Conservation (phyloP, 352 stramenopile genomes). For the Phytophthora aleatoria region DNA sequence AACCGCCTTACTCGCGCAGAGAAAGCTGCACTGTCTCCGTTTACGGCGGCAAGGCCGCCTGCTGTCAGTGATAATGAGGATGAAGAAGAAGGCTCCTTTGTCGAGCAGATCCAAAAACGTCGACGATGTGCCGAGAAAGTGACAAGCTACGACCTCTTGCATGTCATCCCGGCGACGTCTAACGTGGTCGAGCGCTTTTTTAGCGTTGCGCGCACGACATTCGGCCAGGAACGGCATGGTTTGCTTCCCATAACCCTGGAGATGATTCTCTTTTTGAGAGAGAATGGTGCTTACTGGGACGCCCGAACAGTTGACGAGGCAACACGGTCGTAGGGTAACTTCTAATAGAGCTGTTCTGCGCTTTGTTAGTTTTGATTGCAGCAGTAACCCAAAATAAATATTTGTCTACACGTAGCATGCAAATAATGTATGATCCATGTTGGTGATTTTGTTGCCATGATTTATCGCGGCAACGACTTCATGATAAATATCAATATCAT, state of each 20-base stretch:
- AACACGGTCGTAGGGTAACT: not conserved
- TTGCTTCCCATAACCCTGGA: not conserved
- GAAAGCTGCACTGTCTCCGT: not conserved
- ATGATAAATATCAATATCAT: constrained; percentile 1
- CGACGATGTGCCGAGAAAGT: too few relatives aligned
- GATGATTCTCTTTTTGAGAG: not conserved
- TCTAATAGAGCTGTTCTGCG: not conserved
- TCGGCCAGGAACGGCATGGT: not conserved
- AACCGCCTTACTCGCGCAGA: not conserved
- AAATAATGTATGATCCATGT: not conserved
- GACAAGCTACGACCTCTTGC: too few relatives aligned
- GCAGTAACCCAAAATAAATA: not conserved
- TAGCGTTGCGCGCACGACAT: not conserved
- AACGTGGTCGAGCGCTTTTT: not conserved
- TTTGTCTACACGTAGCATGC: not conserved
- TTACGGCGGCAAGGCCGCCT: not conserved
- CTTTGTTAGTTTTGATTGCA: not conserved
- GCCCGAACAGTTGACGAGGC: not conserved
- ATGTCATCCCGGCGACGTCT: not conserved
- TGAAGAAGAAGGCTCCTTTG: not conserved
- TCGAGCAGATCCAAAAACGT: not conserved
- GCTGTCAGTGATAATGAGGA: not conserved
- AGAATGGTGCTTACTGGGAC: not conserved
- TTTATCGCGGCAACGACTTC: not conserved
- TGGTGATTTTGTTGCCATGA: too few relatives aligned